A percentile compares a stretch with the other conserved stretches of the same genome.
Conservation (phyloP, 495 filamentous ascomycete genomes). For the Daldinia caldariorum region DNA sequence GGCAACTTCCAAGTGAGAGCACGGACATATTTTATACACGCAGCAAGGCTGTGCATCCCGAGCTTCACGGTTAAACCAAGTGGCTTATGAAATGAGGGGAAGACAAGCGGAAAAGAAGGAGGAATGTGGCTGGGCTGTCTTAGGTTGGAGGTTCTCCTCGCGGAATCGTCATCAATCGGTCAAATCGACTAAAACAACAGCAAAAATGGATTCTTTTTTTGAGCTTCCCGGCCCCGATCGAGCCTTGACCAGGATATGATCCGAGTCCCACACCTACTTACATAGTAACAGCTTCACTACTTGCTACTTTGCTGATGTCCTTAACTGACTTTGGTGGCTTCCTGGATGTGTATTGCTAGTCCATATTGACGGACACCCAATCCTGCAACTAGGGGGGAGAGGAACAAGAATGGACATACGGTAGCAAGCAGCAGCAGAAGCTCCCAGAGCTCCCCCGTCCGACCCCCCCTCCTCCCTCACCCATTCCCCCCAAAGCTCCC, state of each 20-base stretch:
- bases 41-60: conserved; percentile 17
- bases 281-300: not conserved
- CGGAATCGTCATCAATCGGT: conserved; percentile 37
- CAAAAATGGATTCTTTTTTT: conserved; percentile 26
- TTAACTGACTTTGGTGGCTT: conserved; percentile 35
- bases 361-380: conserved; percentile 37
- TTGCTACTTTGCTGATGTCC: conserved; percentile 23
- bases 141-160: conserved; percentile 26
- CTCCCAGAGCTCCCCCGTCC: conserved; percentile 46
- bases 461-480: conserved; percentile 33
- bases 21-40: not conserved
- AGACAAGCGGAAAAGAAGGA: not conserved
- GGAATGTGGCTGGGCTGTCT: conserved; percentile 36
- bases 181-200: conserved; percentile 14
- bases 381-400: conserved; percentile 30
- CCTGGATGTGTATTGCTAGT: conserved; percentile 31
- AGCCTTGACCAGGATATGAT: conserved; percentile 35
- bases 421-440: conserved; percentile 37
- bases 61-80: conserved; percentile 38
- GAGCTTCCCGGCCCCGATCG: conserved; percentile 41
- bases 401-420: conserved; percentile 4
- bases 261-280: conserved; percentile 37
- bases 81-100: conserved; percentile 35
- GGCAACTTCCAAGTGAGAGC: not conserved
- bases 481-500: conserved; percentile 41